Evolutionary conservation across 371 early-diverging fungal species (phyloP).

Genomic region (Saksenaea oblongispora): DNA sequence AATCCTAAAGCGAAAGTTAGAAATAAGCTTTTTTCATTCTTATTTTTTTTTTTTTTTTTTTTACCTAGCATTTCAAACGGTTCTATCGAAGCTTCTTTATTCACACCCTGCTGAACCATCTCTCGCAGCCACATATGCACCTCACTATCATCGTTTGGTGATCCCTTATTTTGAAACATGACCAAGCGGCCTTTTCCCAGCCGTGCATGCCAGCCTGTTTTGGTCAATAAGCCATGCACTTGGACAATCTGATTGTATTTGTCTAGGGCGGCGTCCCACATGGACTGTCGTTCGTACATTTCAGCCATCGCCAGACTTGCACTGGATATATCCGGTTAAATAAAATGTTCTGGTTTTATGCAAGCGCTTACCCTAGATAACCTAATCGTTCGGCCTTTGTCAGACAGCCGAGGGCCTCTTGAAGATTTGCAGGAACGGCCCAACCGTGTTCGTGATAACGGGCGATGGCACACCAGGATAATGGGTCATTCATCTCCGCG

Average conservation of each 20-base stretch:
- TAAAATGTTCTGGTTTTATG: background rate
- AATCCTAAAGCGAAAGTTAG: constrained; percentile 13
- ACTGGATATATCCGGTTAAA: constrained; percentile 7
- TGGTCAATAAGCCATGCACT: constrained; percentile 6
- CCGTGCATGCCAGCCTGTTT: constrained; percentile 18
- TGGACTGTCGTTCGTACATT: constrained; percentile 11
- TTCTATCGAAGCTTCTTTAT: constrained; percentile 14
- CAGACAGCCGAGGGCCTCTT: constrained; percentile 27
- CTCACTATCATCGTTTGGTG: background rate
- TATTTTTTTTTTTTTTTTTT: constrained; percentile 6
- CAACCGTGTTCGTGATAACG: constrained; percentile 33
- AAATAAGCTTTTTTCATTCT: background rate
- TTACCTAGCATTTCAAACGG: constrained; percentile 24
- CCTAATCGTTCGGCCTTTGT: constrained; percentile 24
- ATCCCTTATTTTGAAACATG: constrained; percentile 11
- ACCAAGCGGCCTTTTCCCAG: constrained; percentile 9
- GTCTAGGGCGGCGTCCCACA: constrained; percentile 13
- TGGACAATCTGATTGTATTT: constrained; percentile 12
- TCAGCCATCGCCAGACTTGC: constrained; percentile 21
- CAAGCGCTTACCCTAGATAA: constrained; percentile 26
- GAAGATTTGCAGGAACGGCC: constrained; percentile 10
- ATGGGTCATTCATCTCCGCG: constrained; percentile 8
- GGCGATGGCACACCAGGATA: constrained; percentile 21
- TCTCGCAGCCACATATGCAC: constrained; percentile 14
- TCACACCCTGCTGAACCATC: constrained; percentile 11